Conservation (phyloP, 257 asterid genomes). For the Avicennia marina region DNA sequence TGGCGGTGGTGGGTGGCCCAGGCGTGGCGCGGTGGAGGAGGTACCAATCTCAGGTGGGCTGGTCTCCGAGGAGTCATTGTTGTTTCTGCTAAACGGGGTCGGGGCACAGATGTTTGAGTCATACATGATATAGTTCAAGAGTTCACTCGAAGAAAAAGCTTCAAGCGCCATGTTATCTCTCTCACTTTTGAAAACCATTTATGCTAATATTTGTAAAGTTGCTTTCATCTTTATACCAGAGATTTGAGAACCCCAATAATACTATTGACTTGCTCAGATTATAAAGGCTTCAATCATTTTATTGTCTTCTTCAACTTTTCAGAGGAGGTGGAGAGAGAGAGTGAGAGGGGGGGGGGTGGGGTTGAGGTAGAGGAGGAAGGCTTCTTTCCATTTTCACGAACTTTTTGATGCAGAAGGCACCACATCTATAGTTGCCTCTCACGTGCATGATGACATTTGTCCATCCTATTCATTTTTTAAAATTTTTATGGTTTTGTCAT, state of each 20-base stretch:
- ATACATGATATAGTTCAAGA: slow-evolving; percentile 70
- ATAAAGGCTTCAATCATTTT: slow-evolving; percentile 58
- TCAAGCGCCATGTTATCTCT: slow-evolving; percentile 60
- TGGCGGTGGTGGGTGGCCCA: slow-evolving; percentile 17
- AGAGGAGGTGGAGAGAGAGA: slow-evolving; percentile 15
- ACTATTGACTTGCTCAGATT: slow-evolving; percentile 49
- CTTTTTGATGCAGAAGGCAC: slow-evolving; percentile 49
- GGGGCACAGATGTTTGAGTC: slow-evolving; percentile 28
- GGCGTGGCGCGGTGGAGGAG: neutral
- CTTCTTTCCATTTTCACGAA: slow-evolving; percentile 29
- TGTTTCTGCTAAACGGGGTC: slow-evolving; percentile 2
- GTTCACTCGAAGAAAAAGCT: slow-evolving; percentile 70
- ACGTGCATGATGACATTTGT: slow-evolving; percentile 42
- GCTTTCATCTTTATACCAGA: slow-evolving; percentile 34
- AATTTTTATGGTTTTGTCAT: too few relatives aligned
- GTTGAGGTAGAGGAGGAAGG: neutral
- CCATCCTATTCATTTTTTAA: too few relatives aligned
- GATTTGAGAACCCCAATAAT: slow-evolving; percentile 46
- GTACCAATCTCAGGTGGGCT: neutral
- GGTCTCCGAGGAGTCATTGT: neutral
- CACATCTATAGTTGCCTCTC: slow-evolving; percentile 45
- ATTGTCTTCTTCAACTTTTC: slow-evolving; percentile 45
- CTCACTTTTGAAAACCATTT: too few relatives aligned
- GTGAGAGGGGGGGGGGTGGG: too few relatives aligned
- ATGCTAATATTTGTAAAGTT: slow-evolving; percentile 5